phyloP scores from a whole-genome alignment of 139 green algal species.

The Desmodesmus armatus region DNA sequence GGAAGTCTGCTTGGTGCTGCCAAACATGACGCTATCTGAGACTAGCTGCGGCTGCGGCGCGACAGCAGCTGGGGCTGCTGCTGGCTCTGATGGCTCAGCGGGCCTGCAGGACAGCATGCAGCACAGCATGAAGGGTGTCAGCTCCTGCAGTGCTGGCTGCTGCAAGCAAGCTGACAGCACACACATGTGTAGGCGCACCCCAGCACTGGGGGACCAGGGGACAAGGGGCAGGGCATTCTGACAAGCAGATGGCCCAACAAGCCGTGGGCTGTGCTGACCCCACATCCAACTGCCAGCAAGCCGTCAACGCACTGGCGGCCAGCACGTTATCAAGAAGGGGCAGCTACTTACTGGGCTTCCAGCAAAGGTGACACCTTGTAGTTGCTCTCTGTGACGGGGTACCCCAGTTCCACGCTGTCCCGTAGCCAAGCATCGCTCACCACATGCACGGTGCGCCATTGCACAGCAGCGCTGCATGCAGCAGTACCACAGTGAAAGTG shows the following conservation, averaged over 20 bases:
- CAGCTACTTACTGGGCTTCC: not conserved
- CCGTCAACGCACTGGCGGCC: not conserved
- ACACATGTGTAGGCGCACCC: not conserved
- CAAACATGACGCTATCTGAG: not conserved
- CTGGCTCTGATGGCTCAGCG: constrained; percentile 17
- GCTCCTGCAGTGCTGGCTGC: no score
- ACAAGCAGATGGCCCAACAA: no score
- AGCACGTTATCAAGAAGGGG: not conserved
- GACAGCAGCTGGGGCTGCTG: constrained; percentile 22
- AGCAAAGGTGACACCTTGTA: no score
- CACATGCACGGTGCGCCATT: not conserved
- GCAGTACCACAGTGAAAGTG: not conserved
- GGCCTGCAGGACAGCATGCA: not conserved
- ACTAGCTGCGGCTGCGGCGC: no score
- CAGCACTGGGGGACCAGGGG: not conserved
- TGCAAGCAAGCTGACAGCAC: no score
- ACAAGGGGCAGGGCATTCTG: no score
- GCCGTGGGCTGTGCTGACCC: no score
- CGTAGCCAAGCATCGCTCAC: constrained; percentile 3
- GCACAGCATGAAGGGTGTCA: not conserved
- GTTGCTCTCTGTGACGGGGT: constrained; percentile 27
- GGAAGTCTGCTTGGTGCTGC: not conserved
- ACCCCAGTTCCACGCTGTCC: constrained; percentile 16
- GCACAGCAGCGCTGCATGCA: not conserved
- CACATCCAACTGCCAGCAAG: not conserved